Evolutionary conservation across 2,329 filamentous ascomycete species (phyloP), one percentile per base, ranked within the genome.

Genomic region (Pseudodiploospora longispora): DNA sequence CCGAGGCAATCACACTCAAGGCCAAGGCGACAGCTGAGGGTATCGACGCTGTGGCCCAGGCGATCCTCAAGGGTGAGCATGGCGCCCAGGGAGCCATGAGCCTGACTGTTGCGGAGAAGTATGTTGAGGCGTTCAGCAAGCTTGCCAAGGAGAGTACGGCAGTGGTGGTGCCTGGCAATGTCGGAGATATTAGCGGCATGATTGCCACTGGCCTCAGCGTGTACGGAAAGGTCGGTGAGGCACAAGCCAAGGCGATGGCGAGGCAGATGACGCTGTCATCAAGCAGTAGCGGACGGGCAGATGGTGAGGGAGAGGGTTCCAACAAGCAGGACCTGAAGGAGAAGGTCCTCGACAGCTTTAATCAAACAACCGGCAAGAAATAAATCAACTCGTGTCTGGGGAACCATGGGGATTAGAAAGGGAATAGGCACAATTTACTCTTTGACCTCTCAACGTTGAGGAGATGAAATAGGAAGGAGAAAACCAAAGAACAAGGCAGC

Each of bases 191-290:
- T 55, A 85, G 88, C 43, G 82, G 87, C 54, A 95, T 98, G 90
- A 97, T 98, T 63, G 90, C 93, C 34, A 94, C 87, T 12, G 93
- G 90, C 2, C 82, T 98, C 74, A 85, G 89, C 43, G 90, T 98
- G 12, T 98, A 95, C 63, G 88, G 91, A 47, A 96, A 95, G 64
- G 87, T 98, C 37, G 88, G 81, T 55, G 80, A 91, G 58, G 79
- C 83, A 1, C 88, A 95, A 66, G 78, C 80, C 28, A 83, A 78
- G 60, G 72, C 74, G 8, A 74, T 86, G 64, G 78, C 81, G 5
- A 74, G 74, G 52, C 72, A 73, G 55, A 47, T 68, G 2, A 58
- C 75, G 19, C 64, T 63, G 50, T 49, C 30, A 45, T 46, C 34
- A 49, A 55, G 36, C 40, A 31, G 10, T 19, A 47, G 44, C 50